phyloP scores from a whole-genome alignment of 1,284 basidiomycete genomes.

The Schizophyllum amplum region DNA sequence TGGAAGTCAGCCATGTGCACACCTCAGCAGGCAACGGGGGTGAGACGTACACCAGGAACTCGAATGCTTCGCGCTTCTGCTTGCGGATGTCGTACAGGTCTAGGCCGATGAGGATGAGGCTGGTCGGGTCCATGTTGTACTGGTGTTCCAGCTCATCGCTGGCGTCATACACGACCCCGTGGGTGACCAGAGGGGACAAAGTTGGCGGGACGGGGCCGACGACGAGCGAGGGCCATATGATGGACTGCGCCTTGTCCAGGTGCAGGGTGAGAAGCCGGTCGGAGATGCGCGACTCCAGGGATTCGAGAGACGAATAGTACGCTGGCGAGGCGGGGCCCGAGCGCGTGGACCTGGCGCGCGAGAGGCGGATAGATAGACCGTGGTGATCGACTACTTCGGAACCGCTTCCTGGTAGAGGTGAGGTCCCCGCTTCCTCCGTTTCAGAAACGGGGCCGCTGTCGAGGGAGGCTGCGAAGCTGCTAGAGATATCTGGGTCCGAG shows the following conservation, averaged over 20 bases:
- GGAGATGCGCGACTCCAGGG: slow-evolving; percentile 45
- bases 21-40: slow-evolving; percentile 3
- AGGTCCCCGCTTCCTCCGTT: slow-evolving; percentile 44
- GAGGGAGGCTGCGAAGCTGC: slow-evolving; percentile 70
- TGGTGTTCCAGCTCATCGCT: slow-evolving; percentile 46
- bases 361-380: slow-evolving; percentile 23
- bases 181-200: slow-evolving; percentile 41
- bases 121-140: slow-evolving; percentile 79
- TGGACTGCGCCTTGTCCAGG: slow-evolving; percentile 67
- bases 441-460: slow-evolving; percentile 66
- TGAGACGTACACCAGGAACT: slow-evolving; percentile 62
- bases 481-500: slow-evolving; percentile 72
- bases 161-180: slow-evolving; percentile 43
- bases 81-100: slow-evolving; percentile 66
- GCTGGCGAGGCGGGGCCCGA: slow-evolving; percentile 27
- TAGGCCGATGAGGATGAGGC: slow-evolving; percentile 57
- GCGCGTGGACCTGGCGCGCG: slow-evolving; percentile 21
- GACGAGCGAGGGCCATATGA: slow-evolving; percentile 73
- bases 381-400: slow-evolving; percentile 40
- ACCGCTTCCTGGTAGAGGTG: slow-evolving; percentile 47
- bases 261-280: slow-evolving; percentile 66
- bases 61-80: slow-evolving; percentile 67
- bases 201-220: slow-evolving; percentile 62
- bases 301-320: slow-evolving; percentile 69
- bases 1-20: slow-evolving; percentile 5